phyloP scores from a whole-genome alignment of 2,329 filamentous ascomycete genomes.

The Pleurostoma richardsiae region DNA sequence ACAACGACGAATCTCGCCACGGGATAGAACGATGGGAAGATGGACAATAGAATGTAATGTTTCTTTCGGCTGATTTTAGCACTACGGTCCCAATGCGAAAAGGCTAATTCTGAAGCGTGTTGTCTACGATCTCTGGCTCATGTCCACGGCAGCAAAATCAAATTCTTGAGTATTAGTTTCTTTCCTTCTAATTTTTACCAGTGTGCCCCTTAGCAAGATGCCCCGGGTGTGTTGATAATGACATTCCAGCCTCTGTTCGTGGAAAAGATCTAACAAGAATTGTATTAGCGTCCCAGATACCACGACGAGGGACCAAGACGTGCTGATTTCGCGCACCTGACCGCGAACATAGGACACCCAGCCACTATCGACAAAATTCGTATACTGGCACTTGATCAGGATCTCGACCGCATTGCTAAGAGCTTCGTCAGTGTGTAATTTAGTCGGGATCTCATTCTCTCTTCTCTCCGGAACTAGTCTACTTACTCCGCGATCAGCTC shows the following conservation, averaged over 20 bases:
- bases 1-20: no score
- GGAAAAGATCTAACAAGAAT: not conserved
- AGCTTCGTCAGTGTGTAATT: not conserved
- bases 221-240: not conserved
- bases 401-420: constrained; percentile 2
- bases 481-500: not conserved
- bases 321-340: not conserved
- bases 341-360: constrained; percentile 3
- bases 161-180: no score
- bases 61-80: no score
- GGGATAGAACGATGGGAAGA: no score
- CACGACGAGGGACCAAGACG: not conserved
- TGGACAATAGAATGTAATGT: no score
- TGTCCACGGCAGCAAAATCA: no score
- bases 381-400: constrained; percentile 5
- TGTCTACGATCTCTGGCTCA: no score
- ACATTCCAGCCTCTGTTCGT: not conserved
- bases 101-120: no score
- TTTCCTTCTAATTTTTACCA: no score
- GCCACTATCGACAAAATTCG: constrained; percentile 9
- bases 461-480: not conserved
- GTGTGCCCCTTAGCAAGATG: not conserved
- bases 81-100: no score
- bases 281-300: not conserved
- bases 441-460: not conserved